These are phyloP conservation scores for Stevia rebaudiana DNA, from an alignment of 140 eudicot genomes.

Conservation along the genomic window DNA sequence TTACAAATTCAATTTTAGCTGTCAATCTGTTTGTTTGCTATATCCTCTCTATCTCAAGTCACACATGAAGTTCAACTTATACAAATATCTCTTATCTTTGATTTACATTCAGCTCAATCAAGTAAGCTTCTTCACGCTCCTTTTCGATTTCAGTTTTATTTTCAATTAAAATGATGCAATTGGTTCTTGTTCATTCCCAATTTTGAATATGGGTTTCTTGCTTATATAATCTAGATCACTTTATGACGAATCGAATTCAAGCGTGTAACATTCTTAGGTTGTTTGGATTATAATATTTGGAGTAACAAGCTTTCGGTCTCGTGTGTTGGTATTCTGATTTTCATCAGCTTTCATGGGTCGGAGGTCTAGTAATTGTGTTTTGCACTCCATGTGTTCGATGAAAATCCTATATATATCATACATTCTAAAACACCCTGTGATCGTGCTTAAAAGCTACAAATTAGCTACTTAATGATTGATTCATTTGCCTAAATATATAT, in stretches of 20 bases:
- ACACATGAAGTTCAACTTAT: background rate
- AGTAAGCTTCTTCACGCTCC: background rate
- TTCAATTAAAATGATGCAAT: background rate
- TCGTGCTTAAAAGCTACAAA: background rate
- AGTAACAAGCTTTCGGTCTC: background rate
- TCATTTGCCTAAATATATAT: background rate
- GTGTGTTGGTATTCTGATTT: background rate
- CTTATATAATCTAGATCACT: background rate
- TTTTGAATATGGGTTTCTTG: background rate
- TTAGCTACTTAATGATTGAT: background rate
- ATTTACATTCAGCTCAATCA: slow-evolving; percentile 2
- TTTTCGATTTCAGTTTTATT: background rate
- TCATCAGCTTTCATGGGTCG: background rate
- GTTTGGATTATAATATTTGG: background rate
- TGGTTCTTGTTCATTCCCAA: background rate
- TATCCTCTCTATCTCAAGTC: background rate
- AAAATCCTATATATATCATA: background rate
- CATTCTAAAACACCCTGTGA: too few species aligned
- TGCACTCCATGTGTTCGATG: slow-evolving; percentile 15
- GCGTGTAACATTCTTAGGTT: background rate
- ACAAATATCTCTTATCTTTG: background rate
- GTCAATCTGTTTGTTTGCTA: too few species aligned
- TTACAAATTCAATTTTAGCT: too few species aligned
- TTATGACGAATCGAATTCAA: background rate
- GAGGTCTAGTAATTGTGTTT: background rate